Evolutionary conservation across 352 stramenopile genomes (phyloP).

Genomic region (Globisporangium alternatum): DNA sequence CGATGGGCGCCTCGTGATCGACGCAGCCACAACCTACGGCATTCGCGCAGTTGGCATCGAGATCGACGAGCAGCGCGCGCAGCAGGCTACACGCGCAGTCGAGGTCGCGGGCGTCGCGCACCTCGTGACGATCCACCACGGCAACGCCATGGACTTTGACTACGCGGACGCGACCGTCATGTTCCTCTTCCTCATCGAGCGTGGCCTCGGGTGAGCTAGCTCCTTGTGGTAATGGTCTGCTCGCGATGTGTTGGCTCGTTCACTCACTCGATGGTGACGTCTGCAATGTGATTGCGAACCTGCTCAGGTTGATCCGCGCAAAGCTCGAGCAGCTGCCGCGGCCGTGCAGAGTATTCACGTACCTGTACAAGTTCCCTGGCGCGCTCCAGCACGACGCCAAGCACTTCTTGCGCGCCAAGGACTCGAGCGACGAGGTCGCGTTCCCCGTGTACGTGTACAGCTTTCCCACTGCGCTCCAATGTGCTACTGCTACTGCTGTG

Average conservation of each 20-base stretch:
- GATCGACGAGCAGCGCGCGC: constrained; percentile 48
- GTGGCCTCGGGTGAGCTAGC: constrained; percentile 46
- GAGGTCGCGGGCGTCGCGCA: constrained; percentile 30
- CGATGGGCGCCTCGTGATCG: constrained; percentile 66
- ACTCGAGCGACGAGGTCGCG: constrained; percentile 33
- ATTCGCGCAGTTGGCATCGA: constrained; percentile 67
- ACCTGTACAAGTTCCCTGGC: constrained; percentile 69
- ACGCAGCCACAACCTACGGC: constrained; percentile 42
- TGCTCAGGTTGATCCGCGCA: constrained; percentile 41
- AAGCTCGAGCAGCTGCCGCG: constrained; percentile 40
- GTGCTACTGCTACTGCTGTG: neutral
- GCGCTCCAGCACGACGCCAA: constrained; percentile 27
- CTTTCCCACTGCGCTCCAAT: constrained; percentile 27
- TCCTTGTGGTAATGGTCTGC: too few relatives aligned
- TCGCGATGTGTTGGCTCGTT: neutral
- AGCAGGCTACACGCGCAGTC: constrained; percentile 26
- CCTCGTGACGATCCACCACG: constrained; percentile 61
- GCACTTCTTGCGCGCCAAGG: constrained; percentile 48
- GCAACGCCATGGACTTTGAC: constrained; percentile 73
- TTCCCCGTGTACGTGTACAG: constrained; percentile 81
- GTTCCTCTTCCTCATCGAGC: constrained; percentile 81
- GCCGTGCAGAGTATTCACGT: constrained; percentile 64
- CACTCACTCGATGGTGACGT: neutral
- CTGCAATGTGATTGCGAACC: neutral
- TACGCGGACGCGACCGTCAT: constrained; percentile 60